Conservation (phyloP, 306 rosid genomes). For the Ammopiptanthus mongolicus region DNA sequence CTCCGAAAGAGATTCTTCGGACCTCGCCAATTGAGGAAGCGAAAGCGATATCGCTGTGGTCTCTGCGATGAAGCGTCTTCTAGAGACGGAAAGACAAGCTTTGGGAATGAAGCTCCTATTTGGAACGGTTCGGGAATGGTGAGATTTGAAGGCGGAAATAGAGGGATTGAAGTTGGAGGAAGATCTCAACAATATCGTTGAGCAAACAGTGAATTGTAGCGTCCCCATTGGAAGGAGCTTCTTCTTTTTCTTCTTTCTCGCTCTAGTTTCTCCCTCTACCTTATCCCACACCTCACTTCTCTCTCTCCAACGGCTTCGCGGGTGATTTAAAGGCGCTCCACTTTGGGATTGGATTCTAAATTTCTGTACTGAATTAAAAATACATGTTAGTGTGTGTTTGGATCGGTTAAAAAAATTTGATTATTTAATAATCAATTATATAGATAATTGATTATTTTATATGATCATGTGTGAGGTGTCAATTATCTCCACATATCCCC, state of each 20-base stretch:
- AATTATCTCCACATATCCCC: too few species aligned
- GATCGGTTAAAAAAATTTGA: too few species aligned
- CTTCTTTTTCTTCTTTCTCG: background rate
- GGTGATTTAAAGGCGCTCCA: too few species aligned
- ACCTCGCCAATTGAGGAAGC: conserved; percentile 37
- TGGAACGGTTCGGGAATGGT: conserved; percentile 18
- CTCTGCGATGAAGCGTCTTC: conserved; percentile 65
- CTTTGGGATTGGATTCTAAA: too few species aligned
- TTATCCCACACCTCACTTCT: conserved; percentile 33
- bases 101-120: conserved; percentile 32
- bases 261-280: conserved; percentile 16
- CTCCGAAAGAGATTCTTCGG: conserved; percentile 73
- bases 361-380: too few species aligned
- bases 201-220: conserved; percentile 53
- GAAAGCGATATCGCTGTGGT: conserved; percentile 54
- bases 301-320: conserved; percentile 7
- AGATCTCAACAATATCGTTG: conserved; percentile 37
- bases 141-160: conserved; percentile 9
- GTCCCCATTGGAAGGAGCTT: conserved; percentile 41
- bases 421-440: too few species aligned
- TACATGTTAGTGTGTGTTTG: too few species aligned
- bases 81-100: conserved; percentile 42
- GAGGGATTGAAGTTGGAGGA: conserved; percentile 21
- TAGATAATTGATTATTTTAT: too few species aligned
- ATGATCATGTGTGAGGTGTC: too few species aligned